These are phyloP conservation scores for Teratosphaeria destructans DNA, from an alignment of 2,329 filamentous ascomycete species.

Conservation along the genomic window DNA sequence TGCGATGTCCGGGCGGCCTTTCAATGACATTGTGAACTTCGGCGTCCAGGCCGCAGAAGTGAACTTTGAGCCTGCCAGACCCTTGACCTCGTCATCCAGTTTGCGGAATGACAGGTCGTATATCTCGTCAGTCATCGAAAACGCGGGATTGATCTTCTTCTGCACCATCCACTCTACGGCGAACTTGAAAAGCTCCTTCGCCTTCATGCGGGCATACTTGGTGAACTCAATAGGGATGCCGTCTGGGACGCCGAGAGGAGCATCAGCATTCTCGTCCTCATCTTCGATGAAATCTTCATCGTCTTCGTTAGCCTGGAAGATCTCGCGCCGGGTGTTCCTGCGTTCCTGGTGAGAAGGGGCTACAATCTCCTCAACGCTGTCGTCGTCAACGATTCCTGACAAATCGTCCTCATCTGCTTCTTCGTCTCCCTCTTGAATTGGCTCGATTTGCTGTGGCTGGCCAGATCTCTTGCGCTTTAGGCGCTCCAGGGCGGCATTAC, in stretches of 20 bases:
- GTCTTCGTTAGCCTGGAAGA: slow-evolving; percentile 42
- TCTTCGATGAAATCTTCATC: slow-evolving; percentile 52
- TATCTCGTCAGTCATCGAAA: slow-evolving; percentile 51
- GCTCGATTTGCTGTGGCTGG: slow-evolving; percentile 12
- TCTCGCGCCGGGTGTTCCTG: slow-evolving; percentile 22
- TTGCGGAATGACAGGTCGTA: slow-evolving; percentile 62
- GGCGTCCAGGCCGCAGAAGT: slow-evolving; percentile 59
- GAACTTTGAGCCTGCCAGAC: slow-evolving; percentile 60
- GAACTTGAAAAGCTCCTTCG: slow-evolving; percentile 62
- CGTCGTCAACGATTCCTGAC: slow-evolving; percentile 18
- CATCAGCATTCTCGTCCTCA: slow-evolving; percentile 47
- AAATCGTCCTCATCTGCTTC: slow-evolving; percentile 20
- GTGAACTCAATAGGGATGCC: slow-evolving; percentile 60
- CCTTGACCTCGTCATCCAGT: slow-evolving; percentile 59
- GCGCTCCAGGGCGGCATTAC: slow-evolving; percentile 34
- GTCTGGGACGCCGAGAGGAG: slow-evolving; percentile 44
- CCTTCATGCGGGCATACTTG: slow-evolving; percentile 52
- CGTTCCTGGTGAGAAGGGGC: slow-evolving; percentile 7
- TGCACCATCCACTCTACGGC: slow-evolving; percentile 74
- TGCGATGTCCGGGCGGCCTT: slow-evolving; percentile 54
- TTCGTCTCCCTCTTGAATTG: slow-evolving; percentile 10
- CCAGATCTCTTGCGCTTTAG: slow-evolving; percentile 33
- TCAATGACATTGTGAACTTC: slow-evolving; percentile 55
- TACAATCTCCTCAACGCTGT: slow-evolving; percentile 43
- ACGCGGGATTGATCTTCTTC: slow-evolving; percentile 64